phyloP scores from a whole-genome alignment of 805 yeast genomes.

The Cyberlindnera maclurae region DNA sequence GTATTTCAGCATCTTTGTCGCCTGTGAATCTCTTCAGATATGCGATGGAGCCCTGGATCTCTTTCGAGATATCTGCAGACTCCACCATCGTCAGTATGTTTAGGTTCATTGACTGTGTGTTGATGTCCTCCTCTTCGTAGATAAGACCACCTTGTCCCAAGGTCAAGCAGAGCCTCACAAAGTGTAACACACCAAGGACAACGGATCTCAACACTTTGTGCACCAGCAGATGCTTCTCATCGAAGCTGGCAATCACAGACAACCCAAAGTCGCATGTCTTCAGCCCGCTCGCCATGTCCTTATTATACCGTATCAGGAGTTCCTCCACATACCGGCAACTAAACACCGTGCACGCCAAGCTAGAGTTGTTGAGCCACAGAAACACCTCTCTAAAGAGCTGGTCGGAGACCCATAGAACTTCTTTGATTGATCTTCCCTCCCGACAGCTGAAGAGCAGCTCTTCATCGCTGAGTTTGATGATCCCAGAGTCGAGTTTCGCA shows the following conservation, averaged over 20 bases:
- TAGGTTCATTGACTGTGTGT: constrained; percentile 54
- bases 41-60: constrained; percentile 27
- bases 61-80: constrained; percentile 16
- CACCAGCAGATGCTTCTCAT: constrained; percentile 24
- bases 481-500: constrained; percentile 68
- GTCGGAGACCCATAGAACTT: constrained; percentile 46
- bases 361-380: constrained; percentile 71
- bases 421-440: constrained; percentile 28
- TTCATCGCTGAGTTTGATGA: constrained; percentile 39
- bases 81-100: constrained; percentile 29
- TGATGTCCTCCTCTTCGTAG: constrained; percentile 71
- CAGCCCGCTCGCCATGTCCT: constrained; percentile 13
- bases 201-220: constrained; percentile 46
- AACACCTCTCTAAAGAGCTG: constrained; percentile 46
- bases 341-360: constrained; percentile 69
- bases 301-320: constrained; percentile 36
- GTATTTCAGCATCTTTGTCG: constrained; percentile 15
- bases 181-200: constrained; percentile 45
- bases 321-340: constrained; percentile 69
- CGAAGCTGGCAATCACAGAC: neutral
- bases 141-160: constrained; percentile 52
- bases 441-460: constrained; percentile 43
- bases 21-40: constrained; percentile 24
- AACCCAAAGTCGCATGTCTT: constrained; percentile 6
- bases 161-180: constrained; percentile 39